Conservation (phyloP, 176 grass and related monocot genomes). For the Typha latifolia region DNA sequence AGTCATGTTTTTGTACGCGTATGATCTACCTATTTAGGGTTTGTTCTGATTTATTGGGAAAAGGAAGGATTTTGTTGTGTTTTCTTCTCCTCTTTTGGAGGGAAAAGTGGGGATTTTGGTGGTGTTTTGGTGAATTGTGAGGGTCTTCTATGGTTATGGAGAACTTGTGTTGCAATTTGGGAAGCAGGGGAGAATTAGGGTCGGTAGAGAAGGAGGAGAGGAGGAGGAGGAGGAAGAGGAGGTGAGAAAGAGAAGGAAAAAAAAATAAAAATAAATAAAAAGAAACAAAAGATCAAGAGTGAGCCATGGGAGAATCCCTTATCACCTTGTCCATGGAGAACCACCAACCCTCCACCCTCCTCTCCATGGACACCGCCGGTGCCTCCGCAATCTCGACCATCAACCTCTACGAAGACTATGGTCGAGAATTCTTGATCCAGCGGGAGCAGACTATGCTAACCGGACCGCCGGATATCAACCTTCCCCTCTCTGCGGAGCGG, state of each 20-base stretch:
- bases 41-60: too few species aligned
- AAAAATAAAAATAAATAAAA: constrained; percentile 45
- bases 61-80: too few species aligned
- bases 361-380: constrained; percentile 56
- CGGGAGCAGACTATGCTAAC: constrained; percentile 24
- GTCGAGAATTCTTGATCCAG: constrained; percentile 34
- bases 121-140: too few species aligned
- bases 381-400: constrained; percentile 23
- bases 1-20: too few species aligned
- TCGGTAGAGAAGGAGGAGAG: constrained; percentile 2
- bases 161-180: constrained; percentile 1
- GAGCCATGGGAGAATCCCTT: constrained; percentile 56
- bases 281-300: constrained; percentile 35
- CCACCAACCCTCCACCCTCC: constrained; percentile 54
- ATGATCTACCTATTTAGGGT: too few species aligned
- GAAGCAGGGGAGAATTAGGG: constrained; percentile 4
- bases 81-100: too few species aligned
- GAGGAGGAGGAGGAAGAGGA: not conserved
- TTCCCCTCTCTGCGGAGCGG: constrained; percentile 41
- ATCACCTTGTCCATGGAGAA: constrained; percentile 64
- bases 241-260: constrained; percentile 5
- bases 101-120: too few species aligned
- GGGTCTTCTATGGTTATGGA: not conserved
- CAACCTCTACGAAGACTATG: not conserved
- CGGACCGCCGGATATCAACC: constrained; percentile 54